Evolutionary conservation across 2,329 filamentous ascomycete species (phyloP), one percentile per base, ranked within the genome.

Genomic region (Xylaria sp.): DNA sequence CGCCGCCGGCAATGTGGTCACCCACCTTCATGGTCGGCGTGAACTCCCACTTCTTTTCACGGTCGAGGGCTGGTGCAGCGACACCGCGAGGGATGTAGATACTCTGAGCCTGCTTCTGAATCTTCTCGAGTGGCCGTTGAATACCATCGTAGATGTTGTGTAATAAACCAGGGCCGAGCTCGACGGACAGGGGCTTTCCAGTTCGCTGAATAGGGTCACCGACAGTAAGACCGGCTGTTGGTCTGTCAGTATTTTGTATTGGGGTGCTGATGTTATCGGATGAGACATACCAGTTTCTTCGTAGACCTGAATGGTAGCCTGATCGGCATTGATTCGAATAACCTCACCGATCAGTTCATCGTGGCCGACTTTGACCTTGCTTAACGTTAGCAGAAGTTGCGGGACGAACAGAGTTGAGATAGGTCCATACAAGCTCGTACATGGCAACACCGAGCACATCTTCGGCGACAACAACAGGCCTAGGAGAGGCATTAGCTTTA

Each of bases 101-200:
- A 82, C 93, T 94, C 79, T 94, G 86, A 62, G 94, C 90, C 58
- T 88, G 83, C 49, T 91, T 85, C 75, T 93, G 86, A 78, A 99
- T 99, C 74, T 89, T 90, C 83, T 91, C 91, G 76, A 99, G 90
- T 60, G 96, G 96, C 80, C 96, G 91, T 83, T 99, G 96, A 78
- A 99, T 99, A 85, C 96, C 96, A 82, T 99, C 96, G 87, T 98
- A 99, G 82, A 99, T 99, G 75, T 96, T 98, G 85, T 98, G 95
- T 89, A 99, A 94, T 81, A 99, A 86, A 80, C 96, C 96, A 72
- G 96, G 96, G 60, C 96, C 96, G 57, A 99, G 91, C 83, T 99
- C 96, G 83, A 99, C 96, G 67, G 96, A 98, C 65, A 99, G 86
- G 72, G 96, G 96, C 88, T 98, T 98, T 82, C 94, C 93, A 67